These are phyloP conservation scores for Wolfiporia cocos DNA, from an alignment of 1,284 basidiomycete species.

Conservation along the genomic window DNA sequence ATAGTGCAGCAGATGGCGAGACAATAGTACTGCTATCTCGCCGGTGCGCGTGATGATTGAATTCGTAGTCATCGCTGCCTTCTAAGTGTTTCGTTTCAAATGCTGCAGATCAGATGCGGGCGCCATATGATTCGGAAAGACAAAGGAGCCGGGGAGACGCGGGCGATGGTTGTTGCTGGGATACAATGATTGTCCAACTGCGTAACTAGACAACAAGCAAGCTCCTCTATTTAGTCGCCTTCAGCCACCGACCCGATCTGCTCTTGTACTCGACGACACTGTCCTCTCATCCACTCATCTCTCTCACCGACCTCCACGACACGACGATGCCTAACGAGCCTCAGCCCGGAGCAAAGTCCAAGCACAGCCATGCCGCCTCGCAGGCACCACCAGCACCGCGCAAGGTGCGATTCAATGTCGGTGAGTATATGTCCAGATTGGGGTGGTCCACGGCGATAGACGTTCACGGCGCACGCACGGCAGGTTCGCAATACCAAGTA, in stretches of 20 bases:
- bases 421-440: constrained; percentile 38
- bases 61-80: too few relatives aligned
- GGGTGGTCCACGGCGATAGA: background rate
- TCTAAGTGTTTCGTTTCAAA: too few relatives aligned
- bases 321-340: constrained; percentile 24
- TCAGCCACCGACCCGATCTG: constrained; percentile 5
- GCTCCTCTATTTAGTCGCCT: constrained; percentile 16
- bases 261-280: constrained; percentile 8
- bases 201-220: constrained; percentile 16
- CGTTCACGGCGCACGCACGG: constrained; percentile 4
- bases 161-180: constrained; percentile 4
- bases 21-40: too few relatives aligned
- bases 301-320: constrained; percentile 3
- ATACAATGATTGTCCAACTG: constrained; percentile 1
- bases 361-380: constrained; percentile 56
- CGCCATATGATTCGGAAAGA: constrained; percentile 5
- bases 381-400: constrained; percentile 66
- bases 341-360: constrained; percentile 37
- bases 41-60: too few relatives aligned
- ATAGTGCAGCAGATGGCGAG: too few relatives aligned
- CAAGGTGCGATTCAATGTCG: constrained; percentile 90
- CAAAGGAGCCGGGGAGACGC: constrained; percentile 4
- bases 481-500: constrained; percentile 81
- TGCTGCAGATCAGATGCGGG: too few relatives aligned
- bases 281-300: constrained; percentile 8